Conservation (phyloP, 2,329 filamentous ascomycete genomes). For the Lachnellula cervina region DNA sequence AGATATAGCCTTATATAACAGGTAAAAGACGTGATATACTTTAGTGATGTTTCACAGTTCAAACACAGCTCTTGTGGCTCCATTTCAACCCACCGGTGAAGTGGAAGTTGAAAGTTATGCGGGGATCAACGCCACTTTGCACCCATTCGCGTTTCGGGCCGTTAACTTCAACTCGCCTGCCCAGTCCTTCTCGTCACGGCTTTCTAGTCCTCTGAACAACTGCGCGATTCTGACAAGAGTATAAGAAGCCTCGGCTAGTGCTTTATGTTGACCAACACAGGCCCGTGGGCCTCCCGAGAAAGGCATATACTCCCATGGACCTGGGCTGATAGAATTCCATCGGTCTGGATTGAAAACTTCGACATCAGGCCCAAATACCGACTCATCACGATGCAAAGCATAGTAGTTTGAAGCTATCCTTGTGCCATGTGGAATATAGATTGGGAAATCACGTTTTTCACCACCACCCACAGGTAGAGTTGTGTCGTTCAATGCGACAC, state of each 20-base stretch:
- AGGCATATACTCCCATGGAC: slow-evolving; percentile 60
- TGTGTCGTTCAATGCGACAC: neutral
- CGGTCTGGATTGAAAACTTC: neutral
- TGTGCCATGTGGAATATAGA: neutral
- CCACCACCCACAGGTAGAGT: neutral
- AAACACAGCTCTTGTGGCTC: neutral
- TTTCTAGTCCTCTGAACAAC: slow-evolving; percentile 37
- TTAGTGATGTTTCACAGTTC: neutral
- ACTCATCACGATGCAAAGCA: neutral
- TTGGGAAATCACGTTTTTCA: neutral
- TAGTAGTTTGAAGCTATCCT: neutral
- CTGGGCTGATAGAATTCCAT: neutral
- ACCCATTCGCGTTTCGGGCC: neutral
- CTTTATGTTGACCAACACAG: slow-evolving; percentile 50
- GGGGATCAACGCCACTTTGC: neutral
- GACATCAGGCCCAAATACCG: neutral
- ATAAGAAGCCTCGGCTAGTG: slow-evolving; percentile 10
- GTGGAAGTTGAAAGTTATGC: neutral
- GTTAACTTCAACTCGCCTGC: neutral
- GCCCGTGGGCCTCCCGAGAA: slow-evolving; percentile 69
- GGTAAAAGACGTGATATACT: no score
- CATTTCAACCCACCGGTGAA: neutral
- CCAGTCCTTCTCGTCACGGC: slow-evolving; percentile 5
- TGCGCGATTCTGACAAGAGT: slow-evolving; percentile 11
- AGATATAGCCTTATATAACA: neutral